Conservation (phyloP, 768 basidiomycete genomes). For the Royoungia palumana region DNA sequence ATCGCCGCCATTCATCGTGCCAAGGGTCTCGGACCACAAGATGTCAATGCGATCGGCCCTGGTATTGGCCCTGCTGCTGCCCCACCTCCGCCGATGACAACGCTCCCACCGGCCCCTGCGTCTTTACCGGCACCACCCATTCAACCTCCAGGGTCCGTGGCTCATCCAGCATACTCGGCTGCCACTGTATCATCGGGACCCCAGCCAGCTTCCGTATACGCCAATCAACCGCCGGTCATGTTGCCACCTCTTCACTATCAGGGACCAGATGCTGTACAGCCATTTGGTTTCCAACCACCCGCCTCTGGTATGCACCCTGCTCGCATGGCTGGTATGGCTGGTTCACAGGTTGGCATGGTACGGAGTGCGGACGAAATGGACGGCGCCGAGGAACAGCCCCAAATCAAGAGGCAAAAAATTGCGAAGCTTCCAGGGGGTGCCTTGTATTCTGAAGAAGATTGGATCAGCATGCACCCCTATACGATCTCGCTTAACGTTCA, state of each 20-base stretch:
- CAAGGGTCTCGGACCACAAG: constrained; percentile 85
- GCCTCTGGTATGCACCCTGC: constrained; percentile 67
- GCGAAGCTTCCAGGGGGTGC: constrained; percentile 83
- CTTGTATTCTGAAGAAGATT: constrained; percentile 83
- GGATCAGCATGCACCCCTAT: constrained; percentile 89
- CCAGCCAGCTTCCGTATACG: constrained; percentile 77
- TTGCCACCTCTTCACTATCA: constrained; percentile 84
- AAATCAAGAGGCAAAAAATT: constrained; percentile 84
- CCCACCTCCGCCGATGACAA: constrained; percentile 57
- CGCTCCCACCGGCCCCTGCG: constrained; percentile 64
- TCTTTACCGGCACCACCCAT: constrained; percentile 70
- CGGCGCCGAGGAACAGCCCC: constrained; percentile 64
- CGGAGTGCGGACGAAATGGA: constrained; percentile 83
- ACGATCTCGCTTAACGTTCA: constrained; percentile 85
- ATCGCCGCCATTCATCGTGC: constrained; percentile 95
- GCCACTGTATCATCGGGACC: constrained; percentile 90
- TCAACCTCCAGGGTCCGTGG: constrained; percentile 39
- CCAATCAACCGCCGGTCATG: constrained; percentile 67
- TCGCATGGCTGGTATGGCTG: constrained; percentile 58
- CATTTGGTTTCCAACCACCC: constrained; percentile 76
- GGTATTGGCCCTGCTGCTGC: constrained; percentile 82
- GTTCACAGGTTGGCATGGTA: constrained; percentile 66
- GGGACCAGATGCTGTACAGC: constrained; percentile 69
- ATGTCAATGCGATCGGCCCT: constrained; percentile 76
- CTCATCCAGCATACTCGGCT: constrained; percentile 62